Percentiles rank a stretch among this genome's conserved stretches.
These are phyloP conservation scores for Adansonia grandidieri DNA, from an alignment of 441 rosid genomes.

Conservation along the genomic window DNA sequence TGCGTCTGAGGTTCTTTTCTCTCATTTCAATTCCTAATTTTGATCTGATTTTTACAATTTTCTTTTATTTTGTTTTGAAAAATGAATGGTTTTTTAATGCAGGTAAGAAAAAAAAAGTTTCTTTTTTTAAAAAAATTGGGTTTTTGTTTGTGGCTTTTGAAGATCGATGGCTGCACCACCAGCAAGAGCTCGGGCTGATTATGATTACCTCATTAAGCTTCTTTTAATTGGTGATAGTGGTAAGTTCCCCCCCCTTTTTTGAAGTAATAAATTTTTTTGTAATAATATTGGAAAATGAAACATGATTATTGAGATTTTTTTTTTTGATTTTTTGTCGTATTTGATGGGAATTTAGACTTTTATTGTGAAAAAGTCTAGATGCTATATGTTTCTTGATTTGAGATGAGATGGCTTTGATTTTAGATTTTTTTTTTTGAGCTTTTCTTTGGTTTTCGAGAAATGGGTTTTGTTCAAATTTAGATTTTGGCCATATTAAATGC, in stretches of 20 bases:
- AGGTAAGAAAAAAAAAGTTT: conserved; percentile 21
- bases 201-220: conserved; percentile 60
- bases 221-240: conserved; percentile 61
- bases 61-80: background rate
- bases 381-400: conserved; percentile 15
- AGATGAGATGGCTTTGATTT: conserved; percentile 5
- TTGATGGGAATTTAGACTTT: background rate
- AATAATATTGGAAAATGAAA: conserved; percentile 1
- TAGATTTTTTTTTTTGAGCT: background rate
- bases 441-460: background rate
- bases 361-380: background rate
- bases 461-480: background rate
- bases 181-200: conserved; percentile 55
- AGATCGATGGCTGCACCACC: conserved; percentile 57
- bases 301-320: background rate
- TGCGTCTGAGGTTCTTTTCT: conserved; percentile 22
- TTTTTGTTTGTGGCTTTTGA: conserved; percentile 14
- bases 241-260: conserved; percentile 8
- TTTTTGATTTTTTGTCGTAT: background rate
- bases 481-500: background rate
- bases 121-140: background rate
- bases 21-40: background rate
- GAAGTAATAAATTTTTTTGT: background rate
- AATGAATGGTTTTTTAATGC: conserved; percentile 3
- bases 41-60: background rate